Percentiles rank a stretch among this genome's conserved stretches.
phyloP scores from a whole-genome alignment of 768 basidiomycete genomes.

The Russula emetica region DNA sequence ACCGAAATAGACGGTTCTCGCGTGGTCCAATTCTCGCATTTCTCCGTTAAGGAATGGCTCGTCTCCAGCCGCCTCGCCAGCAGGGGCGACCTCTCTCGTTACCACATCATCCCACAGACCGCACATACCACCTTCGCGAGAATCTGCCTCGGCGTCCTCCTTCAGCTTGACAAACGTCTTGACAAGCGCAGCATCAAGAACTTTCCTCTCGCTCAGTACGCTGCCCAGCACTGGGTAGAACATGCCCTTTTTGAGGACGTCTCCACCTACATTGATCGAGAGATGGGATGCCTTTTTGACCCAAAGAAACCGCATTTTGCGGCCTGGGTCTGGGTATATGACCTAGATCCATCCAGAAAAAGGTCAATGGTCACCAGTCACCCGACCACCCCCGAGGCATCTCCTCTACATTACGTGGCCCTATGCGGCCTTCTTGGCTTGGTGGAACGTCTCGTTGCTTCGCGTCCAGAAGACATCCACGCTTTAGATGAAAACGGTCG shows the following conservation, averaged over 20 bases:
- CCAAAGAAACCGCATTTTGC: slow-evolving; percentile 2
- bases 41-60: slow-evolving; percentile 7
- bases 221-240: slow-evolving; percentile 9
- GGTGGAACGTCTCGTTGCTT: background rate
- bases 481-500: background rate
- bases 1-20: background rate
- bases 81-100: background rate
- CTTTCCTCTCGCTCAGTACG: slow-evolving; percentile 3
- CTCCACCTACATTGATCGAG: background rate
- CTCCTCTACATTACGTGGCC: slow-evolving; percentile 2
- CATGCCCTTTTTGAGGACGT: slow-evolving; percentile 7
- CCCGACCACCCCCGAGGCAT: background rate
- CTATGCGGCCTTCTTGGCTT: background rate
- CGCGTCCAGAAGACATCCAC: background rate
- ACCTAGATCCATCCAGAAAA: background rate
- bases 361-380: background rate
- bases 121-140: slow-evolving; percentile 5
- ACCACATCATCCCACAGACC: background rate
- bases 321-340: slow-evolving; percentile 6
- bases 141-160: slow-evolving; percentile 6
- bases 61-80: slow-evolving; percentile 1
- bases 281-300: slow-evolving; percentile 6
- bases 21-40: background rate
- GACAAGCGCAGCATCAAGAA: background rate
- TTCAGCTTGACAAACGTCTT: slow-evolving; percentile 1